Evolutionary conservation across 2,329 filamentous ascomycete species (phyloP).

Genomic region (Cylindrodendrum hubeiense): DNA sequence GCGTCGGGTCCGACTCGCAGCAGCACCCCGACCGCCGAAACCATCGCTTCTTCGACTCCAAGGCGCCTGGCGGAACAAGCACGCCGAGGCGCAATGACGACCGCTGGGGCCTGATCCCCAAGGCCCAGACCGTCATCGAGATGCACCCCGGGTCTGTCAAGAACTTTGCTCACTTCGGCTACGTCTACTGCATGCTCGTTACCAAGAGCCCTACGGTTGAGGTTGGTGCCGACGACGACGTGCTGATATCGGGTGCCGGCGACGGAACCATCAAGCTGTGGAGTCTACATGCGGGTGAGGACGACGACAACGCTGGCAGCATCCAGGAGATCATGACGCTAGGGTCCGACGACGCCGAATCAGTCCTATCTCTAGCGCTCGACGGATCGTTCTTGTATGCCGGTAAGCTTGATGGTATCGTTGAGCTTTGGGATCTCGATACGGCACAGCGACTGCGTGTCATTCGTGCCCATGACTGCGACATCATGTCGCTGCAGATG

Average conservation of each 20-base stretch:
- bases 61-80: conserved; percentile 83
- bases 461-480: conserved; percentile 82
- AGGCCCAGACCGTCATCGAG: conserved; percentile 73
- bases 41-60: conserved; percentile 93
- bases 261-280: conserved; percentile 97
- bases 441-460: conserved; percentile 91
- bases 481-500: conserved; percentile 89
- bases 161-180: conserved; percentile 94
- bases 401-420: conserved; percentile 86
- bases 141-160: conserved; percentile 84
- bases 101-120: conserved; percentile 66
- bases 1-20: conserved; percentile 71
- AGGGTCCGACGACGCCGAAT: conserved; percentile 72
- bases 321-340: conserved; percentile 78
- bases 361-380: conserved; percentile 82
- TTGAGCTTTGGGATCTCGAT: conserved; percentile 97
- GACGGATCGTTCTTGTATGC: conserved; percentile 95
- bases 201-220: conserved; percentile 76
- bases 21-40: conserved; percentile 82
- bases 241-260: conserved; percentile 90
- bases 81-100: conserved; percentile 79
- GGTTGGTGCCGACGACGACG: conserved; percentile 79
- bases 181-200: conserved; percentile 96
- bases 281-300: conserved; percentile 67
- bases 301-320: conserved; percentile 64